These are phyloP conservation scores for Nymphaea colorata DNA, from an alignment of 164 flowering plant species.

Conservation along the genomic window DNA sequence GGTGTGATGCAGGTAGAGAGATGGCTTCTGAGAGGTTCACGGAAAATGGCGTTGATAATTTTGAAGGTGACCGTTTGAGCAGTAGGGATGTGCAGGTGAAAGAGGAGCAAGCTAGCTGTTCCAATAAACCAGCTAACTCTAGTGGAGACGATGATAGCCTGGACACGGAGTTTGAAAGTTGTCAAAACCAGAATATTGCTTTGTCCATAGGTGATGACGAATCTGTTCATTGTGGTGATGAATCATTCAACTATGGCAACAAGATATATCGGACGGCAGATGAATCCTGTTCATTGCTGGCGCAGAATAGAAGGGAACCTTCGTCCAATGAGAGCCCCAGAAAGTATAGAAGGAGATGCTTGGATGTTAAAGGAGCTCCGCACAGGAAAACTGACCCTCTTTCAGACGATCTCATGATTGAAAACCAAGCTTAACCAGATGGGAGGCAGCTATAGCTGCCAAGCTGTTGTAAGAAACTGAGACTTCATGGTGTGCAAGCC, in stretches of 20 bases:
- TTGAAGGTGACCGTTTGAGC: slow-evolving; percentile 3
- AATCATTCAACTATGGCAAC: neutral
- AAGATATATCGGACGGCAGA: neutral
- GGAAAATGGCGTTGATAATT: neutral
- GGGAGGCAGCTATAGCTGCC: slow-evolving; percentile 5
- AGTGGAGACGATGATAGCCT: slow-evolving; percentile 16
- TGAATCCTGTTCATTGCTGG: neutral
- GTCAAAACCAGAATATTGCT: slow-evolving; percentile 1
- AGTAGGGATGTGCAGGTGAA: slow-evolving; percentile 6
- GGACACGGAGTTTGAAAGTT: slow-evolving; percentile 13
- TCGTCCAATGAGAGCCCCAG: neutral
- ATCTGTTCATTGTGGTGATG: neutral
- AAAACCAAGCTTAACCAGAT: slow-evolving; percentile 13
- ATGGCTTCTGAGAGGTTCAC: neutral
- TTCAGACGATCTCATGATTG: slow-evolving; percentile 8
- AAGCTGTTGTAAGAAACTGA: slow-evolving; percentile 10
- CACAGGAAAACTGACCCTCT: slow-evolving; percentile 5
- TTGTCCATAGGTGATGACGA: neutral
- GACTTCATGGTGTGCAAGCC: slow-evolving; percentile 9
- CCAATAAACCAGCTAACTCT: slow-evolving; percentile 12
- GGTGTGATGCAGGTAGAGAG: neutral
- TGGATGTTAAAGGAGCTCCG: slow-evolving; percentile 6
- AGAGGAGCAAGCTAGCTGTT: slow-evolving; percentile 31
- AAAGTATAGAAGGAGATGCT: slow-evolving; percentile 13
- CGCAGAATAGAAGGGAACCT: neutral